Base-by-base conservation (phyloP, 2,329 filamentous ascomycete species). In the Alternaria sp. region DNA sequence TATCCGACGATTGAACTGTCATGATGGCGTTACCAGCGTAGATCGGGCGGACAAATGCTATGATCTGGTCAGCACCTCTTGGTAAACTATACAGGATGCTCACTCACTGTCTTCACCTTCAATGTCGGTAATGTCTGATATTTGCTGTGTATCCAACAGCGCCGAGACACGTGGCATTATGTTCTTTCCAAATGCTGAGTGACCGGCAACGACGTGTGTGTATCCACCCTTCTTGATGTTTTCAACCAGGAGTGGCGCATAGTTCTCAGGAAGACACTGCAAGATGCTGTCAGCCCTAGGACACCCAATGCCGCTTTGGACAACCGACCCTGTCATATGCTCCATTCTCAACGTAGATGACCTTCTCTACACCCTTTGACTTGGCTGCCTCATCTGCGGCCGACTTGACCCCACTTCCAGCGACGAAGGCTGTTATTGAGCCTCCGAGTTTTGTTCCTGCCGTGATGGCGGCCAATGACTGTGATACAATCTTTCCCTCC, bases 11-110 rank as follows among this genome's bases (percentile, higher is more conserved):
- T 81, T 98, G 92, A 60, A 99, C 94, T 10, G 95, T 99, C 36
- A 96, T 88, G 75, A 99, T 97, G 49, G 94, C 95, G 77, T 99
- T 99, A 57, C 95, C 95, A 59, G 95, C 95, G 79, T 99, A 99
- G 75, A 99, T 97, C 28, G 95, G 94, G 59, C 95, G 91, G 57
- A 97, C 91, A 74, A 99, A 99, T 12, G 93, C 86, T 87, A 64
- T 25, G 34, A 14, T 16, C 2, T 16, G 6, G 34, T 73, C 49
- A 70, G 54, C 20, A 46, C 16, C 40, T 10, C 12, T 5, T 16
- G 10, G 10, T 16, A 4, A 25, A 16, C 6, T 5, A 5, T 16
- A 10, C 3, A n/a, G n/a, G 28, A 16, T n/a, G 25, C 18, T 32
- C 41, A 80, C 85, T 66, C 78, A 88, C 86, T 97, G 79, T 94